Evolutionary conservation across 768 basidiomycete genomes (phyloP).

Genomic region (Favolaschia claudopus): DNA sequence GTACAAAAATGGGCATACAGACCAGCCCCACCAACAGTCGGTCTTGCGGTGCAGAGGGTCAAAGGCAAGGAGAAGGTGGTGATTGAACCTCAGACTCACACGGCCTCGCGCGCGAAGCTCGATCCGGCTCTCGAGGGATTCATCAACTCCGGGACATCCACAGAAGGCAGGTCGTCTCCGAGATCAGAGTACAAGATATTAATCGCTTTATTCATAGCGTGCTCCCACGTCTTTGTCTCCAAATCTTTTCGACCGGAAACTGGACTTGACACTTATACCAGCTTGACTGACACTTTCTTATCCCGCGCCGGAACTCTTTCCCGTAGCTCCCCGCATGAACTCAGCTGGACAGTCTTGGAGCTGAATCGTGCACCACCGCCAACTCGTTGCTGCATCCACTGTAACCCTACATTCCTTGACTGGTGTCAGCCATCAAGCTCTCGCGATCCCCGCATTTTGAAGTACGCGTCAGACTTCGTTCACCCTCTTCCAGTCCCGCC

Average conservation of each 20-base stretch:
- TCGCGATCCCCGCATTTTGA: conserved; percentile 10
- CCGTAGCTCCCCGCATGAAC: neutral
- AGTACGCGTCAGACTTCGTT: conserved; percentile 5
- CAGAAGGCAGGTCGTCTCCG: neutral
- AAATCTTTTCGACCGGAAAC: conserved; percentile 18
- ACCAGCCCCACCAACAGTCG: neutral
- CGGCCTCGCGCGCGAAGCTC: conserved; percentile 3
- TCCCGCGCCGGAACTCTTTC: conserved; percentile 3
- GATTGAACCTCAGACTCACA: conserved; percentile 8
- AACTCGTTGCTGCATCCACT: conserved; percentile 13
- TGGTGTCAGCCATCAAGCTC: neutral
- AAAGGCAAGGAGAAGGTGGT: neutral
- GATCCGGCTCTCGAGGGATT: conserved; percentile 14
- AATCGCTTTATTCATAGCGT: neutral
- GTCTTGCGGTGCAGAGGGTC: neutral
- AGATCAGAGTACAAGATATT: neutral
- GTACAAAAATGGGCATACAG: conserved; percentile 26
- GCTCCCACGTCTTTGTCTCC: conserved; percentile 12
- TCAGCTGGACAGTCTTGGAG: conserved; percentile 9
- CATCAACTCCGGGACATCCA: conserved; percentile 11
- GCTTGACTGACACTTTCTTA: neutral
- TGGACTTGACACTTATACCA: neutral
- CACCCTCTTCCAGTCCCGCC: neutral
- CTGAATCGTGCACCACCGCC: conserved; percentile 2
- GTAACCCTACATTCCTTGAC: conserved; percentile 3